Evolutionary conservation across 192 early-diverging fungal genomes (phyloP).

Genomic region (Allomyces macrogynus): DNA sequence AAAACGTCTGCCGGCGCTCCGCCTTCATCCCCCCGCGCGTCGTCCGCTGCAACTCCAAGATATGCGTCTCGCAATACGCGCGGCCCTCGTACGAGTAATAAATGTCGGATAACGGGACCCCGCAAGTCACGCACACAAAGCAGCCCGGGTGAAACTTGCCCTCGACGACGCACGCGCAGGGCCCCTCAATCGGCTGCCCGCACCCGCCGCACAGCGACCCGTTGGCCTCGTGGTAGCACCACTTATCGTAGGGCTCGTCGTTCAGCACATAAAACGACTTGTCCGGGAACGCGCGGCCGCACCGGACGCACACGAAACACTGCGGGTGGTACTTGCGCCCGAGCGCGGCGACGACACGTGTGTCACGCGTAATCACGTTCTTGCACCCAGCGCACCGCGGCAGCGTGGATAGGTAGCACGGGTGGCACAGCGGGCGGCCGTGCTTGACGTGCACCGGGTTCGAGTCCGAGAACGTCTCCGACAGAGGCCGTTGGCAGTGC

Average conservation of each 20-base stretch:
- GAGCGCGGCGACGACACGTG: background rate
- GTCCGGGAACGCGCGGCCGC: constrained; percentile 47
- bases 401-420: background rate
- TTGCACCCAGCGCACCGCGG: background rate
- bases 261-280: constrained; percentile 76
- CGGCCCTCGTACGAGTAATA: constrained; percentile 50
- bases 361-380: background rate
- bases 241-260: constrained; percentile 58
- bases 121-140: constrained; percentile 50
- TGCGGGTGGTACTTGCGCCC: background rate
- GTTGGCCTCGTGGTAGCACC: constrained; percentile 73
- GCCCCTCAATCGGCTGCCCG: constrained; percentile 65
- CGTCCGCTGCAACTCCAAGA: constrained; percentile 31
- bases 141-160: constrained; percentile 69
- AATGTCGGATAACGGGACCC: constrained; percentile 30
- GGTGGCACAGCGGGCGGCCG: background rate
- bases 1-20: background rate
- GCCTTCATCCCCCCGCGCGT: background rate
- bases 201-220: constrained; percentile 63
- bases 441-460: background rate
- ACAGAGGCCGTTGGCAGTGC: background rate
- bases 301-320: constrained; percentile 8
- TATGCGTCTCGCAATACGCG: constrained; percentile 54
- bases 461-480: background rate
- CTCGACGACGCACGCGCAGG: constrained; percentile 72